phyloP scores from a whole-genome alignment of 805 yeast genomes.

The Wickerhamomyces silvicola region DNA sequence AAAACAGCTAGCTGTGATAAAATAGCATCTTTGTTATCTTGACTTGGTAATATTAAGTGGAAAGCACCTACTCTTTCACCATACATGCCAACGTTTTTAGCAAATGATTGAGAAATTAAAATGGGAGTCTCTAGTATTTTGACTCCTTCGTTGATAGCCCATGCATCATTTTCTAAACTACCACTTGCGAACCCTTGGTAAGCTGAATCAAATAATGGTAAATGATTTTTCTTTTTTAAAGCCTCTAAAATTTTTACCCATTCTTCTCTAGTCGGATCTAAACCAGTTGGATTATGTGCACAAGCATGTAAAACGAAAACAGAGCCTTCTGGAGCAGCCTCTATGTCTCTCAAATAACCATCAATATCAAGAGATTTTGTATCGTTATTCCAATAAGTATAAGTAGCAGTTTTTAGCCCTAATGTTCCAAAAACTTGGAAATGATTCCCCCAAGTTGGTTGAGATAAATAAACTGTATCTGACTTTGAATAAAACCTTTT shows the following conservation, averaged over 20 bases:
- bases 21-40: constrained; percentile 48
- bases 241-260: constrained; percentile 70
- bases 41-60: constrained; percentile 56
- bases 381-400: constrained; percentile 81
- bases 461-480: constrained; percentile 59
- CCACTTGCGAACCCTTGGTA: constrained; percentile 98
- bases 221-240: constrained; percentile 54
- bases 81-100: constrained; percentile 93
- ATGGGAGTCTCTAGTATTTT: constrained; percentile 46
- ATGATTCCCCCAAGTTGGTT: constrained; percentile 99
- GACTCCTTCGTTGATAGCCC: constrained; percentile 61
- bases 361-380: constrained; percentile 66
- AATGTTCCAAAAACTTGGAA: constrained; percentile 67
- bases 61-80: constrained; percentile 97
- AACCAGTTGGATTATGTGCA: constrained; percentile 97
- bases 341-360: constrained; percentile 59
- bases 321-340: constrained; percentile 67
- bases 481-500: constrained; percentile 28
- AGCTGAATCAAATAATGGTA: constrained; percentile 88
- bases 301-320: constrained; percentile 85
- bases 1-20: constrained; percentile 69
- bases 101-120: constrained; percentile 88
- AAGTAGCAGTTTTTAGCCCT: constrained; percentile 60
- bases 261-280: constrained; percentile 80
- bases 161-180: constrained; percentile 74